Evolutionary conservation across 2,329 filamentous ascomycete genomes (phyloP).

Genomic region (Fusarium irregulare): DNA sequence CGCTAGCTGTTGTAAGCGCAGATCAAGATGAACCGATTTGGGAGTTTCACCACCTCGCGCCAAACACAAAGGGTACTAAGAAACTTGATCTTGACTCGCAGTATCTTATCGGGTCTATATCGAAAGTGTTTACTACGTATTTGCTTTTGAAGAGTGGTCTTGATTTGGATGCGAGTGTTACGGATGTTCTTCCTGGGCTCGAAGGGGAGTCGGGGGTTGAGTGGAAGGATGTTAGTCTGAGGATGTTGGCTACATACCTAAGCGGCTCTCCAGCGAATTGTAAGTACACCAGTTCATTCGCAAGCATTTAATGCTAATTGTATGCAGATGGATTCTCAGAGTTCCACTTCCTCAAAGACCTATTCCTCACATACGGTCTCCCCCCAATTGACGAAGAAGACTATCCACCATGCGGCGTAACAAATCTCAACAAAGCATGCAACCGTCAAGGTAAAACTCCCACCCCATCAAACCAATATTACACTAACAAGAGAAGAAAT

Average conservation of each 20-base stretch:
- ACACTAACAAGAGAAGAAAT: constrained; percentile 43
- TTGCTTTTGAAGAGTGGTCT: constrained; percentile 52
- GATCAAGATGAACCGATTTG: constrained; percentile 51
- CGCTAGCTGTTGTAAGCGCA: constrained; percentile 50
- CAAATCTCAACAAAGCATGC: constrained; percentile 50
- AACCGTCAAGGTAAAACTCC: constrained; percentile 46
- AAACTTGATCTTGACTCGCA: constrained; percentile 51
- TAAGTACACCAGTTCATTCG: constrained; percentile 17
- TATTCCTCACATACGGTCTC: constrained; percentile 52
- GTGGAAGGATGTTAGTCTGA: constrained; percentile 54
- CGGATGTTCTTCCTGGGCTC: constrained; percentile 52
- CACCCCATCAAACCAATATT: rapidly evolving
- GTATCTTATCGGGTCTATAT: constrained; percentile 56
- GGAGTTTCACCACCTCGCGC: constrained; percentile 56
- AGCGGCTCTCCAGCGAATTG: constrained; percentile 53
- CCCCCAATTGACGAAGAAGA: constrained; percentile 49
- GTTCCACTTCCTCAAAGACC: constrained; percentile 51
- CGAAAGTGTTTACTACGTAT: constrained; percentile 54
- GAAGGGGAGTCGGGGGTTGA: constrained; percentile 40
- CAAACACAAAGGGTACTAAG: constrained; percentile 51
- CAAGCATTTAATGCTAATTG: neutral
- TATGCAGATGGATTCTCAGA: constrained; percentile 48
- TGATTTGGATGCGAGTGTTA: constrained; percentile 49
- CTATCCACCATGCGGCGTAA: constrained; percentile 54
- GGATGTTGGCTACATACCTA: constrained; percentile 53